Evolutionary conservation across 192 early-diverging fungal species (phyloP), one percentile per base, ranked within the genome.

Genomic region (Backusella psychrophila): DNA sequence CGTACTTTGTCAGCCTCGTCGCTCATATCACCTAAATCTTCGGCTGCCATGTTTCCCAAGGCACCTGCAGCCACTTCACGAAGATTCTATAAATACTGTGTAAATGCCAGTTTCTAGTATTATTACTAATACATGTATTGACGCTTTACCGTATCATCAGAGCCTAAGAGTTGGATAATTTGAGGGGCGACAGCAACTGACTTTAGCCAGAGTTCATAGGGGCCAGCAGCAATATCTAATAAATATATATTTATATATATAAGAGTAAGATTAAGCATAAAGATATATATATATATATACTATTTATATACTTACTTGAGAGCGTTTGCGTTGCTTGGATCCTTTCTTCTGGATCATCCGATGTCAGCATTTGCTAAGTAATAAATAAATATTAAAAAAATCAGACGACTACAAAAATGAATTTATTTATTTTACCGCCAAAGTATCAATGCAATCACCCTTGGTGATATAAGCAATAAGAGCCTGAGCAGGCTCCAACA

Each of bases 61-160:
- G 96, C 94, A 93, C 96, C 97, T 6, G 93, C 94, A 31, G 94
- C 93, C 78, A 96, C 93, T 75, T 98, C 95, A 31, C 87, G 85
- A 34, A 98, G 88, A 75, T 94, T 90, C 75, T 85, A 77, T 41
- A 41, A 46, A 6, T 56, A 65, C 29, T 49, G 15, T 33, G 12
- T 46, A n/a, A 72, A 12, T 9, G 17, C 29, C 17, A 8, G 8
- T 42, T 34, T 11, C n/a, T 5, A 33, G 53, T 4, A 23, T 1
- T 59, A 59, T 63, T 11, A 63, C 11, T 29, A 26, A 21, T 29
- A 26, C 29, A 31, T 12, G 3, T 34, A 1, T 68, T 33, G 3
- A 23, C 29, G 9, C 29, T 68, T 9, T 70, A 74, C 73, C 39
- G 36, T 12, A 11, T 75, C 69, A 46, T 79, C 68, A 15, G 75